These are phyloP conservation scores for Pythium plurisporium DNA, from an alignment of 352 stramenopile genomes.

Conservation along the genomic window DNA sequence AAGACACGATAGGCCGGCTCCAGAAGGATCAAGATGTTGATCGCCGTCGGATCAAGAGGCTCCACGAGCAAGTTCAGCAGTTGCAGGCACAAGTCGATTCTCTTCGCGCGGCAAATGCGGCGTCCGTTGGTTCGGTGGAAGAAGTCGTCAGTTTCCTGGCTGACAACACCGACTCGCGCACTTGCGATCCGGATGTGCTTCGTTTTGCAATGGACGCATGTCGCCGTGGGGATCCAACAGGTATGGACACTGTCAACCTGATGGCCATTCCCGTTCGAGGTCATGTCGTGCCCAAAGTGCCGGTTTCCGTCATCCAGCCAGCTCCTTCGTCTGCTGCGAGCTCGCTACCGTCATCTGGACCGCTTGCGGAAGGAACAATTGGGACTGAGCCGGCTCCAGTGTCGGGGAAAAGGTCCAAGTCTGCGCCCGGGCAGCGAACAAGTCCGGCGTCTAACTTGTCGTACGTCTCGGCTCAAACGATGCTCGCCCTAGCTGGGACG, in stretches of 20 bases:
- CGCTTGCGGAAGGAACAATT: too few species aligned
- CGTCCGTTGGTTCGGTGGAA: background rate
- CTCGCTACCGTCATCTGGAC: too few species aligned
- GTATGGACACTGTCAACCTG: background rate
- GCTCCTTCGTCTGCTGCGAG: too few species aligned
- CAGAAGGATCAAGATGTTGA: background rate
- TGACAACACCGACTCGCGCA: background rate
- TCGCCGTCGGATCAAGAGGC: background rate
- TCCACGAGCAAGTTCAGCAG: background rate
- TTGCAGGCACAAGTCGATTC: background rate
- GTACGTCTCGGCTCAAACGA: too few species aligned
- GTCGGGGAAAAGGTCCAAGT: too few species aligned
- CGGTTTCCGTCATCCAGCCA: too few species aligned
- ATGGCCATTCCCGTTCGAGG: background rate
- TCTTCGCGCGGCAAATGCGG: background rate
- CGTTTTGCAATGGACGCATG: background rate
- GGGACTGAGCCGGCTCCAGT: too few species aligned
- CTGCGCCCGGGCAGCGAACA: too few species aligned
- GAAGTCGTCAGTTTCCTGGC: background rate
- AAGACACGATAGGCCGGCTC: background rate
- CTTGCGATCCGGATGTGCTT: background rate
- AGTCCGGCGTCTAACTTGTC: too few species aligned
- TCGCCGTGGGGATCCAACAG: background rate
- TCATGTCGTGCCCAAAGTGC: too few species aligned
- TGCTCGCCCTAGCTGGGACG: too few species aligned